Conservation (phyloP, 441 rosid genomes). For the Erodium chrysanthum region DNA sequence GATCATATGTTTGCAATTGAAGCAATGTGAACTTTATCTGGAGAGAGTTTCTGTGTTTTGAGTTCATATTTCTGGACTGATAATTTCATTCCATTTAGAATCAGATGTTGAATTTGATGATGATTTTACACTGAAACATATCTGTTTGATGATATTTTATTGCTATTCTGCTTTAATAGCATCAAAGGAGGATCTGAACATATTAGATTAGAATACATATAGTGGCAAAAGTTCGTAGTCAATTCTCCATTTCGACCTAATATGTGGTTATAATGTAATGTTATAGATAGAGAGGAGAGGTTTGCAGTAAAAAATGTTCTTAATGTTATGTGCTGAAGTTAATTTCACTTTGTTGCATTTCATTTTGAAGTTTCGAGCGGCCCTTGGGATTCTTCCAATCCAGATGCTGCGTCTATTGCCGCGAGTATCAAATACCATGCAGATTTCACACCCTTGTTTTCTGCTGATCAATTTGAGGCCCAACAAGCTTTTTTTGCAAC, state of each 20-base stretch:
- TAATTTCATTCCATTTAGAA: background rate
- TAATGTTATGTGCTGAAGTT: background rate
- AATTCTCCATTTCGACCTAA: background rate
- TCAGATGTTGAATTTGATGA: background rate
- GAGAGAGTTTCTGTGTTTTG: background rate
- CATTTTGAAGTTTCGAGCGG: conserved; percentile 24
- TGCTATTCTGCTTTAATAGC: no score
- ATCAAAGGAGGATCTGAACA: no score
- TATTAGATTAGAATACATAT: no score
- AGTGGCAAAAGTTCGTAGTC: no score
- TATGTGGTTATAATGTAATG: background rate
- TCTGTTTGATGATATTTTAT: no score
- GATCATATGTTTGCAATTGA: background rate
- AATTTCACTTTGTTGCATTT: background rate
- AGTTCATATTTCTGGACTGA: no score
- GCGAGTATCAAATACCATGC: conserved; percentile 76
- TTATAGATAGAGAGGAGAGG: background rate
- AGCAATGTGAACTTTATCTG: background rate
- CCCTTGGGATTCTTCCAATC: conserved; percentile 25
- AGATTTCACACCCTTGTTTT: conserved; percentile 67
- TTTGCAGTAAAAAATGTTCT: background rate
- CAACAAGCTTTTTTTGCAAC: conserved; percentile 78
- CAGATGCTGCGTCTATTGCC: conserved; percentile 57
- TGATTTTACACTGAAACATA: no score
- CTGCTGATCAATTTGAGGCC: conserved; percentile 67